Evolutionary conservation across 2,329 filamentous ascomycete species (phyloP), one percentile per base, ranked within the genome.

Genomic region (Hymenotorrendiella dingleyae): DNA sequence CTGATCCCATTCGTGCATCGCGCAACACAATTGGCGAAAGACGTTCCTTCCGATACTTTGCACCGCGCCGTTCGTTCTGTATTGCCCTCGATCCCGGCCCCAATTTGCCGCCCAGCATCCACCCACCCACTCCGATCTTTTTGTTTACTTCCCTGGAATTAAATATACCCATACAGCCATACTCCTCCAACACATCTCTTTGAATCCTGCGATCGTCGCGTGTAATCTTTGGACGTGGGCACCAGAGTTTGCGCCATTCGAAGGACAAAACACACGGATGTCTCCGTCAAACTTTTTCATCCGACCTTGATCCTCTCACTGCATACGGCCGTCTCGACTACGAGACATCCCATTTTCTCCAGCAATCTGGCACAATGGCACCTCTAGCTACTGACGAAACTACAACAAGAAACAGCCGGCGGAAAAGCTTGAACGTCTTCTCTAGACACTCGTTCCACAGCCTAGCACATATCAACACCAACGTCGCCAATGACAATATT

Each of bases 341-440:
- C 36, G 10, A 29, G 26, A 29, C 36, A 39, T 14, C 36, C 19
- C 30, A 19, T 34, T n/a, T n/a, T n/a, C n/a, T 47, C 43, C 45
- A 50, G 37, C 34, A 27, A 48, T 41, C 27, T n/a, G 11, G 19
- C 30, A 17, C 19, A 37, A 61, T 61, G 58, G 53, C 56, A 27
- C 55, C 54, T 37, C 36, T 27, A 32, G 35, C 34, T 16, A 52
- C 52, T 26, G 53, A 54, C 34, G 43, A 46, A 39, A 45, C 30
- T 27, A 36, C 28, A n/a, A 49, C 16, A 10, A n/a, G n/a, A n/a
- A n/a, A n/a, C n/a, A 46, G 36, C 21, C 47, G 59, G 29, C 56
- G 57, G 16, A 60, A 56, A 49, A 61, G 57, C 45, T 46, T 59
- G 16, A 58, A 53, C 42, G 40, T 59, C 14, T 56, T 61, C 35